phyloP scores from a whole-genome alignment of 441 rosid genomes.

The Breynia disticha region DNA sequence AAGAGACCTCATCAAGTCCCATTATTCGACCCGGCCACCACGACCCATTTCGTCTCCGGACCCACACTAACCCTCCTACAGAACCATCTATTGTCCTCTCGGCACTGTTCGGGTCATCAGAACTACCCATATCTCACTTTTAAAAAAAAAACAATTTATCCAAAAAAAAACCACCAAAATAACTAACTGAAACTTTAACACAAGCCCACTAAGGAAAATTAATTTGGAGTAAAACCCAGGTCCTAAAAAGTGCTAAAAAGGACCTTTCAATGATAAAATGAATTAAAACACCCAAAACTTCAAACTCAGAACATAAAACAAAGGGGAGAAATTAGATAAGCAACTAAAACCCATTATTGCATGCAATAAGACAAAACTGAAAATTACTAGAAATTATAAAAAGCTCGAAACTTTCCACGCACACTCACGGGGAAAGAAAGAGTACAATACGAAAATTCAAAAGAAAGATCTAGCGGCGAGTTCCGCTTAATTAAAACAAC shows the following conservation, averaged over 20 bases:
- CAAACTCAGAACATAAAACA: constrained; percentile 18
- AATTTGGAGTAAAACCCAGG: constrained; percentile 17
- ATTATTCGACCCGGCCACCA: constrained; percentile 99
- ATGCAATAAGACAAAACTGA: constrained; percentile 33
- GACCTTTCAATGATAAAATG: constrained; percentile 20
- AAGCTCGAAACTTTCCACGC: constrained; percentile 16
- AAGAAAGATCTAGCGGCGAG: constrained; percentile 6
- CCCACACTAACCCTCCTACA: constrained; percentile 97
- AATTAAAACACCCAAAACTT: constrained; percentile 21
- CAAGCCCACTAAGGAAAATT: constrained; percentile 4
- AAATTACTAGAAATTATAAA: constrained; percentile 8
- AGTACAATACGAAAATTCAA: neutral
- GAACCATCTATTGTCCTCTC: constrained; percentile 58
- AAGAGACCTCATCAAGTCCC: constrained; percentile 47
- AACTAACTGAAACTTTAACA: neutral
- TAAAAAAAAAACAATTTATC: constrained; percentile 13
- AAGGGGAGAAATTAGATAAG: constrained; percentile 6
- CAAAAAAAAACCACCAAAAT: neutral
- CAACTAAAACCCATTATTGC: constrained; percentile 21
- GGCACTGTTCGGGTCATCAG: constrained; percentile 45
- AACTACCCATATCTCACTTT: constrained; percentile 58
- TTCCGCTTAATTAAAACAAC: neutral
- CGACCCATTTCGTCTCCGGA: constrained; percentile 92
- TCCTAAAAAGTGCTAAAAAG: constrained; percentile 8
- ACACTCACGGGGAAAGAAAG: neutral